A percentile compares a stretch with the other conserved stretches of the same genome.
These are phyloP conservation scores for Graphium sp. DNA, from an alignment of 2,329 filamentous ascomycete species.

Conservation along the genomic window DNA sequence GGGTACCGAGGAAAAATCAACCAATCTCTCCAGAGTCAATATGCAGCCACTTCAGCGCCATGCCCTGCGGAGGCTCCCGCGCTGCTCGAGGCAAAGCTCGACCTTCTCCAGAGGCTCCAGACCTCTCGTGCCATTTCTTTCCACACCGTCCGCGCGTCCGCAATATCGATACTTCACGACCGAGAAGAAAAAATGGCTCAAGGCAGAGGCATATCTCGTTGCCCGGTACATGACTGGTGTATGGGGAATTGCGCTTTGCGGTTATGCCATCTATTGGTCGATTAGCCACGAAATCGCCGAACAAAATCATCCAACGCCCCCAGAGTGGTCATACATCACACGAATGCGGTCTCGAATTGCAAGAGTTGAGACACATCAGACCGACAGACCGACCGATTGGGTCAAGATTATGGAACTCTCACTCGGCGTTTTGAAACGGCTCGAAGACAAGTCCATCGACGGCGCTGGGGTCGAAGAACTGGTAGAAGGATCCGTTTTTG, in stretches of 20 bases:
- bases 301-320: constrained; percentile 60
- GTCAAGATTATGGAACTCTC: constrained; percentile 44
- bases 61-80: constrained; percentile 8
- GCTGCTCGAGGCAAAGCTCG: constrained; percentile 33
- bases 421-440: constrained; percentile 38
- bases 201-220: constrained; percentile 52
- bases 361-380: constrained; percentile 36
- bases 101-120: constrained; percentile 19
- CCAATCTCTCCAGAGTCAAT: too few species aligned
- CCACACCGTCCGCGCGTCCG: constrained; percentile 27
- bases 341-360: constrained; percentile 52
- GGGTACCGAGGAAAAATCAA: too few species aligned
- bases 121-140: constrained; percentile 34
- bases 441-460: constrained; percentile 55
- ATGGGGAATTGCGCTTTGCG: constrained; percentile 44
- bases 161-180: constrained; percentile 64
- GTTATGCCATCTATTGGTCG: constrained; percentile 45
- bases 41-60: too few species aligned
- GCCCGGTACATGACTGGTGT: constrained; percentile 50
- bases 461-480: constrained; percentile 47
- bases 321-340: constrained; percentile 62
- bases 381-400: constrained; percentile 48
- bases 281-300: constrained; percentile 62
- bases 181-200: constrained; percentile 53
- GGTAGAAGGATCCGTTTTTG: constrained; percentile 30